Evolutionary conservation across 2,329 filamentous ascomycete genomes (phyloP), one percentile per base, ranked within the genome.

Genomic region (Lachnellula suecica): DNA sequence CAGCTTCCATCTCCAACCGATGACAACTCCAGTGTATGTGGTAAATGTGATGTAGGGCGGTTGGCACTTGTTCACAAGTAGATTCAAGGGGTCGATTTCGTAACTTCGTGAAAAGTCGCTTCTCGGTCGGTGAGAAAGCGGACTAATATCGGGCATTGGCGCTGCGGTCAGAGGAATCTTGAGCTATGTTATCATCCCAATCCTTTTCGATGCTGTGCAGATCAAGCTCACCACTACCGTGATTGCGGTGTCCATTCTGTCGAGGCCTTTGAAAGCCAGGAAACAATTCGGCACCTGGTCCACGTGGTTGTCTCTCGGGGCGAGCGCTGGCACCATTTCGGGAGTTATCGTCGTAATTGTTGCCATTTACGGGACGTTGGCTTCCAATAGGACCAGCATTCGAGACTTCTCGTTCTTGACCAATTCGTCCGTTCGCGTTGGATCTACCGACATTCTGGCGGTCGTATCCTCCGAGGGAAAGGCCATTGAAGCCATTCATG

Each of bases 271-370:
- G 73, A 60, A 85, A 86, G 25, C 70, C 72, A 41, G 70, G 72
- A 65, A 83, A 81, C 82, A 83, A 85, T 63, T 82, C 80, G 2
- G 52, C 59, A 22, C 56, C 62, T 17, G 83, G 83, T 23, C 81
- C 82, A 23, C 82, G 76, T n/a, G 83, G 83, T 68, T 87, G 83
- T 53, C 83, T 74, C 60, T 86, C 83, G 3, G 82, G 81, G 9
- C 75, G 76, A 23, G 62, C 49, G 4, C 60, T 49, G n/a, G 56
- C 38, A 17, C 64, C 61, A 48, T 61, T 66, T 52, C 65, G 58
- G 10, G 58, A 48, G 46, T 53, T 59, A 10, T 66, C 62, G 15
- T 68, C 64, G 29, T 62, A 59, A 35, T 20, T 52, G 44, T 51
- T 63, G 24, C 66, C 65, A 51, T 67, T 74, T 13, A 76, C 71